Base-by-base conservation (phyloP, 2,329 filamentous ascomycete species). In the Esteya vermicola region DNA sequence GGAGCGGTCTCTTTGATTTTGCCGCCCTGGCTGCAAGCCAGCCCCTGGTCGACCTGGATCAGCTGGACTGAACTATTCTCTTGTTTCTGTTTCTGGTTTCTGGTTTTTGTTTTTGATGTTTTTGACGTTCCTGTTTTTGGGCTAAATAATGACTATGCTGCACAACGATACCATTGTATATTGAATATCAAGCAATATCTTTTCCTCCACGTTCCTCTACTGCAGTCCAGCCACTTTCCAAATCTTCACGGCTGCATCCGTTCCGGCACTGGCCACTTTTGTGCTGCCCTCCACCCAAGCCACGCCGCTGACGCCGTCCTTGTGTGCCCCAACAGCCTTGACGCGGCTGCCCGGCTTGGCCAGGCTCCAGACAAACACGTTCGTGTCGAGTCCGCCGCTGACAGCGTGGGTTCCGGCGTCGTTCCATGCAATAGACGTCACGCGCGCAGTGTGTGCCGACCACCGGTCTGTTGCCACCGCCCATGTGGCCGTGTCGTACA, bases 271-370 rank as follows among this genome's bases (percentile, higher is more conserved):
- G 9, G 83, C 77, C 37, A 96, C 68, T 61, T 73, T 84, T 16
- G 59, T 59, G 43, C 67, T 67, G 9, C 71, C 75, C 22, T 69
- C 70, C 13, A 84, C 68, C 66, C 89, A 98, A 12, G 72, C 72
- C 14, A 96, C 81, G 14, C 84, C 89, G 49, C 81, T 85, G 16
- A 96, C 86, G 9, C 91, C 91, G 54, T 96, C 91, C 63, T 95
- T 95, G 63, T 98, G 91, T 37, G 89, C 86, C 54, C 94, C 93
- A 19, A 77, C 62, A 13, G 78, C 80, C 64, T 91, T 89, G 49
- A 93, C 73, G 49, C 89, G 73, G 59, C 83, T 83, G 3, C 85
- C 86, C 1, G 89, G 89, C 55, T 85, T 83, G 30, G 65, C 68
- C 41, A 95, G 60, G 56, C 85, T 94, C 85, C 91, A 98, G 23